Percentiles rank a stretch among this genome's conserved stretches.
These are phyloP conservation scores for Leccinellum albellum DNA, from an alignment of 768 basidiomycete genomes.

Conservation along the genomic window DNA sequence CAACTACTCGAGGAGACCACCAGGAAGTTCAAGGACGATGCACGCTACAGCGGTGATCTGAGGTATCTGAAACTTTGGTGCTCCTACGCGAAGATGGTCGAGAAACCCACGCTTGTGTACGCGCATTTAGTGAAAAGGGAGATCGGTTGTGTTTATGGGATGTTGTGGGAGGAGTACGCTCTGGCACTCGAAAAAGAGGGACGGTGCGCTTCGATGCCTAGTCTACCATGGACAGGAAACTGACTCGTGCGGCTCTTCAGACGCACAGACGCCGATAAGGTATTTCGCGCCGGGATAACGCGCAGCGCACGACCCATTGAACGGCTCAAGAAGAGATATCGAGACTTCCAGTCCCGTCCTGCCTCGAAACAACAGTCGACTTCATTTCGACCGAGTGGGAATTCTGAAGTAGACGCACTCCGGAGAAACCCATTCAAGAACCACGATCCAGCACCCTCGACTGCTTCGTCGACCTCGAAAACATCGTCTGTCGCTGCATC, in stretches of 20 bases:
- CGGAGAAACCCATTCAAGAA: slow-evolving; percentile 38
- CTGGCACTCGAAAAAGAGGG: slow-evolving; percentile 68
- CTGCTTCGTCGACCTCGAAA: slow-evolving; percentile 29
- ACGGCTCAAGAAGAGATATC: slow-evolving; percentile 75
- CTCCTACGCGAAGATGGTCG: slow-evolving; percentile 76
- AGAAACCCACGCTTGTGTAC: slow-evolving; percentile 67
- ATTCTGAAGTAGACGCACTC: slow-evolving; percentile 26
- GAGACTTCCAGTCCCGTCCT: slow-evolving; percentile 67
- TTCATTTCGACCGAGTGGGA: slow-evolving; percentile 26
- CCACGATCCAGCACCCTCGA: slow-evolving; percentile 28
- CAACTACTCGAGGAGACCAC: slow-evolving; percentile 85
- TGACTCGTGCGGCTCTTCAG: slow-evolving; percentile 37
- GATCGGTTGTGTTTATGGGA: slow-evolving; percentile 72
- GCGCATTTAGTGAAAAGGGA: slow-evolving; percentile 67
- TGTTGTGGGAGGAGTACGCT: slow-evolving; percentile 92
- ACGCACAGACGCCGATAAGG: slow-evolving; percentile 68
- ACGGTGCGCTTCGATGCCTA: slow-evolving; percentile 48
- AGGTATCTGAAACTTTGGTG: slow-evolving; percentile 93
- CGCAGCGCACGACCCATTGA: slow-evolving; percentile 80
- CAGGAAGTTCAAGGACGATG: slow-evolving; percentile 74
- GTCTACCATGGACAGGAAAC: slow-evolving; percentile 3
- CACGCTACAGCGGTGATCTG: slow-evolving; percentile 81
- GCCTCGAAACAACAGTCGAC: slow-evolving; percentile 25
- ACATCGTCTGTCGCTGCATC: slow-evolving; percentile 21
- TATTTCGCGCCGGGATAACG: slow-evolving; percentile 80